phyloP scores from a whole-genome alignment of 352 stramenopile species.

The Globisporangium abappressorium region DNA sequence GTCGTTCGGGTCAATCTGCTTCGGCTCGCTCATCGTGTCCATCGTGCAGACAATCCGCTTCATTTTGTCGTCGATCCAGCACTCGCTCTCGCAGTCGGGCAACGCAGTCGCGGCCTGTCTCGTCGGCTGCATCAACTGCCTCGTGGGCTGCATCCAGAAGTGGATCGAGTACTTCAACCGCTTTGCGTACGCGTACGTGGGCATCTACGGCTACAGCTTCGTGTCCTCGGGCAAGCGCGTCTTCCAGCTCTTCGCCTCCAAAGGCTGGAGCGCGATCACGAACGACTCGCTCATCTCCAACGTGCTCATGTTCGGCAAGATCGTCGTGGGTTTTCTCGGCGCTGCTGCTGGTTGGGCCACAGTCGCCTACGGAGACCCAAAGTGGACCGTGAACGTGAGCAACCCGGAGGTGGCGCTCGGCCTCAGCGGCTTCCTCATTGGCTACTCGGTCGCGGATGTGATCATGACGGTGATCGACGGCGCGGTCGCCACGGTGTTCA shows the following conservation, averaged over 20 bases:
- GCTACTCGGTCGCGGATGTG: constrained; percentile 47
- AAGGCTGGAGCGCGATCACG: constrained; percentile 59
- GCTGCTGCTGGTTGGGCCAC: constrained; percentile 33
- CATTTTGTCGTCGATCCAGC: constrained; percentile 37
- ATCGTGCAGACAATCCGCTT: constrained; percentile 67
- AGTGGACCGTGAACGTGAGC: constrained; percentile 45
- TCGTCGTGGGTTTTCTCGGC: constrained; percentile 56
- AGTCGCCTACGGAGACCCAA: constrained; percentile 33
- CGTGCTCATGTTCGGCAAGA: constrained; percentile 55
- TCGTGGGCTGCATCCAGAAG: constrained; percentile 55
- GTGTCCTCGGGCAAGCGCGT: constrained; percentile 40
- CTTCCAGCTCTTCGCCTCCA: constrained; percentile 52
- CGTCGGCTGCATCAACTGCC: constrained; percentile 43
- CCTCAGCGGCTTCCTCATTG: constrained; percentile 45
- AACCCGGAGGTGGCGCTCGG: constrained; percentile 45
- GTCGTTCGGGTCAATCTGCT: constrained; percentile 88
- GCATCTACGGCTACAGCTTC: constrained; percentile 71
- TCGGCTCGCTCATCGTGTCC: constrained; percentile 70
- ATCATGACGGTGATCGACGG: constrained; percentile 50
- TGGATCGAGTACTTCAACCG: constrained; percentile 79
- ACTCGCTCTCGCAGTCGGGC: constrained; percentile 35
- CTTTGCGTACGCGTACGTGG: constrained; percentile 74
- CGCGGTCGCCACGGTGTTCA: constrained; percentile 53
- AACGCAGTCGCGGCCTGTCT: constrained; percentile 55
- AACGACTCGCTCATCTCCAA: constrained; percentile 72